A percentile compares a stretch with the other conserved stretches of the same genome.
Conservation (phyloP, 257 asterid genomes). For the Lycium ferocissimum region DNA sequence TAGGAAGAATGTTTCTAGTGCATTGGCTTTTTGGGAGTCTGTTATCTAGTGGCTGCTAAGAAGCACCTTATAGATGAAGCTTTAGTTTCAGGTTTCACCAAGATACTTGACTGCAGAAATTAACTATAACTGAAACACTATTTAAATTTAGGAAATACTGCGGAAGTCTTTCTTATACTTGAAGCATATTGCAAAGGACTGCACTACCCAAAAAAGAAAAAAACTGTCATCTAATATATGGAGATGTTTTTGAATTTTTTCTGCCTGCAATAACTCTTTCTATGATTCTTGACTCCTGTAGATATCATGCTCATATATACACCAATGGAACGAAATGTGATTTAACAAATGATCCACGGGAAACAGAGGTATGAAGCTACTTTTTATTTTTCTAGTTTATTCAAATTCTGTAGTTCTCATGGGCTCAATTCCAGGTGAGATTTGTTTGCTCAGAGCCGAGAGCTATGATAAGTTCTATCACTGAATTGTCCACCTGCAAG, state of each 20-base stretch:
- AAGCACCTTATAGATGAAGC: not conserved
- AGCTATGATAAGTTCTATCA: slow-evolving; percentile 89
- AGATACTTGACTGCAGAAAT: not conserved
- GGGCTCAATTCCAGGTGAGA: slow-evolving; percentile 69
- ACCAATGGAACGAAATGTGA: slow-evolving; percentile 90
- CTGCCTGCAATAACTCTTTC: not conserved
- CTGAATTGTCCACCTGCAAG: slow-evolving; percentile 94
- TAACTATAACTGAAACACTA: no score
- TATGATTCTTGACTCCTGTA: slow-evolving; percentile 37
- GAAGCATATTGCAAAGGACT: not conserved
- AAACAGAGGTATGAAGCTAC: slow-evolving; percentile 71
- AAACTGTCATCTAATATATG: no score
- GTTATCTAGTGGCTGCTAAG: not conserved
- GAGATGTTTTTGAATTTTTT: no score
- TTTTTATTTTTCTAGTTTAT: slow-evolving; percentile 19
- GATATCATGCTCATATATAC: slow-evolving; percentile 89
- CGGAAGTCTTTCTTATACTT: not conserved
- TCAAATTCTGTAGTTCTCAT: slow-evolving; percentile 32
- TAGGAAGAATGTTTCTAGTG: not conserved
- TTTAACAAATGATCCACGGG: slow-evolving; percentile 87
- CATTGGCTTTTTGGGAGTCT: not conserved
- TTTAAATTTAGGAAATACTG: no score
- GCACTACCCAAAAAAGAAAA: no score
- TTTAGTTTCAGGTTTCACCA: not conserved
- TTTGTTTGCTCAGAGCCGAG: slow-evolving; percentile 92